Conservation (phyloP, 129 eudicot species). For the Helichrysum umbraculigerum region DNA sequence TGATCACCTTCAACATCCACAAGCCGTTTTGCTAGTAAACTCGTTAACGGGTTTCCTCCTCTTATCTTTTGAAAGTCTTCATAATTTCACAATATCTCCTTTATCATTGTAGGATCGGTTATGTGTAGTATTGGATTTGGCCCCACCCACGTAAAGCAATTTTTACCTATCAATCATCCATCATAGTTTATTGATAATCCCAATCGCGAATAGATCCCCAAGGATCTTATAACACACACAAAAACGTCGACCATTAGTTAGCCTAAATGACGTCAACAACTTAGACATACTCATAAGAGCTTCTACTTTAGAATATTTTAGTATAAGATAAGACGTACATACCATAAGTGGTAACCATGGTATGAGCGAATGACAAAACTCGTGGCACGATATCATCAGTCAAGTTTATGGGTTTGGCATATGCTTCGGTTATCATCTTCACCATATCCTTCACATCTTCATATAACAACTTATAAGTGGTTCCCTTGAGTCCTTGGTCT, state of each 20-base stretch:
- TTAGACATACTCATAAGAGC: background rate
- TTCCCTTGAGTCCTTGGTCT: constrained; percentile 59
- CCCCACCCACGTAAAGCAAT: constrained; percentile 40
- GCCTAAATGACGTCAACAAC: background rate
- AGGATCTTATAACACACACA: background rate
- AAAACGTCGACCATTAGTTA: too few relatives aligned
- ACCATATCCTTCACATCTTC: constrained; percentile 55
- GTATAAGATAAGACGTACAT: background rate
- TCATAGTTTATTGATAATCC: background rate
- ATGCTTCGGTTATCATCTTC: constrained; percentile 47
- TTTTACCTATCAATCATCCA: constrained; percentile 31
- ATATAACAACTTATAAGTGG: constrained; percentile 46
- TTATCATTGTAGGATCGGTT: constrained; percentile 30
- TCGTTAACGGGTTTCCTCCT: constrained; percentile 32
- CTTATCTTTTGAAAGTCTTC: constrained; percentile 29
- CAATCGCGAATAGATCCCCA: background rate
- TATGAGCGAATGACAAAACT: constrained; percentile 51
- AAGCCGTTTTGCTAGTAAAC: constrained; percentile 28
- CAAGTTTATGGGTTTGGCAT: constrained; percentile 48
- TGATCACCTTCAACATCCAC: constrained; percentile 32
- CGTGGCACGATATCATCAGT: constrained; percentile 51
- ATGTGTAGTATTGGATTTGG: constrained; percentile 32
- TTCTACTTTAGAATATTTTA: background rate
- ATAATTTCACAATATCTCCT: constrained; percentile 25
- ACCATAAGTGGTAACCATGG: constrained; percentile 47